Evolutionary conservation across 176 grass and related monocot species (phyloP).

Genomic region (Raddia distichophylla): DNA sequence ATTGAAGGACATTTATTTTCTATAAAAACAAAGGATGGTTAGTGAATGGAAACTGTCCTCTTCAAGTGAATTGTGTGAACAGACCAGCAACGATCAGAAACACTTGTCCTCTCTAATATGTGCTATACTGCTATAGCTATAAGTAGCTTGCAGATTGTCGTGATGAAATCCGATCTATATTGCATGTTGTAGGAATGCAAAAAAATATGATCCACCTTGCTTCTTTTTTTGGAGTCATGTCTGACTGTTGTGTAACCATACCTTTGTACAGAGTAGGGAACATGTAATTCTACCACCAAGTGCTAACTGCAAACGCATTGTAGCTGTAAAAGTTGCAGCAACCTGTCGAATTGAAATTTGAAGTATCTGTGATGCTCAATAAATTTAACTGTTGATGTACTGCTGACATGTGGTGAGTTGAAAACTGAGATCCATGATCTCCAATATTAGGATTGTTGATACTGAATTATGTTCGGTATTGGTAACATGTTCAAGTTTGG

Average conservation of each 20-base stretch:
- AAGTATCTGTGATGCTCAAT: conserved; percentile 16
- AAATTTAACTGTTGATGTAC: conserved; percentile 27
- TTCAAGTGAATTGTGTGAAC: not conserved
- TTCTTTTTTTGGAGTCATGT: not conserved
- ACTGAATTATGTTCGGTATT: not conserved
- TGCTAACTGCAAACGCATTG: not conserved
- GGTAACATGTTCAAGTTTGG: not conserved
- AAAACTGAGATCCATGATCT: not conserved
- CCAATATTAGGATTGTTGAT: not conserved
- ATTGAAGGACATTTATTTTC: not conserved
- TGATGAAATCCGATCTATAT: not conserved
- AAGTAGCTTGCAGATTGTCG: conserved; percentile 28
- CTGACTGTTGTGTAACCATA: not conserved
- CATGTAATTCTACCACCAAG: not conserved
- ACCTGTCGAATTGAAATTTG: not conserved
- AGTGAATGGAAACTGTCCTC: not conserved
- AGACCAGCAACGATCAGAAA: conserved; percentile 9
- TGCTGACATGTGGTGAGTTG: not conserved
- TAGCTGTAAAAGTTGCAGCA: not conserved
- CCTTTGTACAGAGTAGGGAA: conserved; percentile 9
- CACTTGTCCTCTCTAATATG: conserved; percentile 3
- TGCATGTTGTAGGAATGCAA: conserved; percentile 3
- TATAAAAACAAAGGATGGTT: not conserved
- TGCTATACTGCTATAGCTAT: not conserved
- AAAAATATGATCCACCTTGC: not conserved